Conservation (phyloP, 371 early-diverging fungal species). For the Mycotypha africana region DNA sequence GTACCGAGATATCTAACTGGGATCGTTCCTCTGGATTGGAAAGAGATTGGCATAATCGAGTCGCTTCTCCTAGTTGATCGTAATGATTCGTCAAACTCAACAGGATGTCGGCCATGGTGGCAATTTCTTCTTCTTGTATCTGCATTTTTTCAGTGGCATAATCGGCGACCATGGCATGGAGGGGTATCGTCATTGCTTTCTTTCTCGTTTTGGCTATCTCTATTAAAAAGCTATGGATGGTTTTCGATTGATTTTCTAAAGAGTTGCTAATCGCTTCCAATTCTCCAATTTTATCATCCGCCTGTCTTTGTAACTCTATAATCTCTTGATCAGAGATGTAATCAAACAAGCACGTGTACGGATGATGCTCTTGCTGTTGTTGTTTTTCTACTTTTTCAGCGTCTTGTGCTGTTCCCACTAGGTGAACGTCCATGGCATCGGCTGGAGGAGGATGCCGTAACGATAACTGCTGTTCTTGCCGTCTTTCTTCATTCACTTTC, state of each 20-base stretch:
- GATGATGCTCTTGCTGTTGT: conserved; percentile 16
- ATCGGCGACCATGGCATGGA: conserved; percentile 19
- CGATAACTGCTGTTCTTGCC: too few species aligned
- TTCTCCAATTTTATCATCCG: conserved; percentile 42
- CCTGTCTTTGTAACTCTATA: conserved; percentile 36
- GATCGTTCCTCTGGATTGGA: conserved; percentile 22
- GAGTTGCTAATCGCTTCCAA: conserved; percentile 24
- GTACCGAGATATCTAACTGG: conserved; percentile 34
- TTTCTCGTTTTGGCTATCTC: conserved; percentile 24
- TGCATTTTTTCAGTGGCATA: conserved; percentile 28
- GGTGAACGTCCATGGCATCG: too few species aligned
- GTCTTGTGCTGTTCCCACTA: too few species aligned
- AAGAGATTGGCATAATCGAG: conserved; percentile 25
- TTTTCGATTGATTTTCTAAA: conserved; percentile 17
- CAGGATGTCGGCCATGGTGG: conserved; percentile 46
- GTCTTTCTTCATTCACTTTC: not conserved
- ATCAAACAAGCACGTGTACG: conserved; percentile 26
- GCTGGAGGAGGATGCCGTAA: too few species aligned
- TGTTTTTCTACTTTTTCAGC: too few species aligned
- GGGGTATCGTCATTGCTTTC: conserved; percentile 16
- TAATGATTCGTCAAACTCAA: conserved; percentile 42
- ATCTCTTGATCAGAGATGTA: conserved; percentile 46
- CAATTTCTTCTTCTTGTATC: conserved; percentile 32
- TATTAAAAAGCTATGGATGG: conserved; percentile 16
- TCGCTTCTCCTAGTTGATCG: conserved; percentile 43